Percentiles rank a stretch among this genome's conserved stretches.
phyloP scores from a whole-genome alignment of 495 filamentous ascomycete species.

The Hypoxylon cercidicola region DNA sequence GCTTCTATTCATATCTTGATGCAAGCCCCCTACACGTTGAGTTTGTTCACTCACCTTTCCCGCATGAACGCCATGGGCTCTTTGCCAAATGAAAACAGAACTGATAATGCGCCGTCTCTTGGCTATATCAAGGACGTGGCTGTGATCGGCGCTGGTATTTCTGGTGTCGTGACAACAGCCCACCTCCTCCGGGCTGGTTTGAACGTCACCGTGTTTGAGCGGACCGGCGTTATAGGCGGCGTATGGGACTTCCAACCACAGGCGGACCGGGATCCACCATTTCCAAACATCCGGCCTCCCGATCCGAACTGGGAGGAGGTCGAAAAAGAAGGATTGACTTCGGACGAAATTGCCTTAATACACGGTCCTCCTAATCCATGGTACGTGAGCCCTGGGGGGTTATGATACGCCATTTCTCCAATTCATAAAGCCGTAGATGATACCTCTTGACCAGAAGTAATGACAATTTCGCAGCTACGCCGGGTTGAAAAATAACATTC shows the following conservation, averaged over 20 bases:
- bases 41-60: neutral
- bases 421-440: neutral
- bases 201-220: constrained; percentile 73
- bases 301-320: constrained; percentile 47
- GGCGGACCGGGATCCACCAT: constrained; percentile 64
- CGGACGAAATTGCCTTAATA: constrained; percentile 33
- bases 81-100: constrained; percentile 3
- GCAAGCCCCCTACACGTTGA: constrained; percentile 10
- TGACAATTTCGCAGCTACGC: constrained; percentile 63
- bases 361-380: constrained; percentile 54
- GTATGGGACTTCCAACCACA: constrained; percentile 75
- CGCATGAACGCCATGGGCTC: constrained; percentile 22
- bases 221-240: constrained; percentile 66
- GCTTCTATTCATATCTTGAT: constrained; percentile 25
- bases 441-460: neutral
- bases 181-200: constrained; percentile 69
- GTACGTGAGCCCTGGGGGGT: no score
- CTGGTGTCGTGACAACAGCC: constrained; percentile 70
- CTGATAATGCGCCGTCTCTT: constrained; percentile 9
- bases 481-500: constrained; percentile 72
- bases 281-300: constrained; percentile 61
- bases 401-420: no score
- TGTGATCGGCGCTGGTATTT: constrained; percentile 77
- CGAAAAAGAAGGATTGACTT: constrained; percentile 38
- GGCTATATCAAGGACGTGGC: constrained; percentile 61